Percentiles rank a stretch among this genome's conserved stretches.
Evolutionary conservation across 495 filamentous ascomycete species (phyloP).

Genomic region (Talaromyces thailandensis): DNA sequence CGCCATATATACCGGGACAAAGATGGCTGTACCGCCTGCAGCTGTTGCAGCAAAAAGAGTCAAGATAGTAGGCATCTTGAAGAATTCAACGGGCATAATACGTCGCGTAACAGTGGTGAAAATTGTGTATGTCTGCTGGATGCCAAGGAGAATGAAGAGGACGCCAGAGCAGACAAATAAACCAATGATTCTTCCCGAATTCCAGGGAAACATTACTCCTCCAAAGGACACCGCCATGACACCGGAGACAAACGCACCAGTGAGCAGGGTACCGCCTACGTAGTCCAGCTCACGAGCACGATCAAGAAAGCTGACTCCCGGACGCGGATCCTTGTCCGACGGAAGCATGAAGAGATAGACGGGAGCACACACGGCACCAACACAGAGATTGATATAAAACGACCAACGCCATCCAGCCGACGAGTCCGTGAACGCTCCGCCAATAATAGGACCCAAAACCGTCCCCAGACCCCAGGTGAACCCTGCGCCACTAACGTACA

Average conservation of each 20-base stretch:
- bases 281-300: constrained; percentile 28
- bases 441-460: constrained; percentile 50
- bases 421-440: constrained; percentile 51
- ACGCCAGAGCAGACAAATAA: constrained; percentile 38
- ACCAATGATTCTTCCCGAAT: constrained; percentile 37
- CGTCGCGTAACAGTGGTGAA: constrained; percentile 37
- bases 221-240: constrained; percentile 20
- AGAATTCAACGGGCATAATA: constrained; percentile 46
- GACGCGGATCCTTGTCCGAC: constrained; percentile 28
- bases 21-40: constrained; percentile 8
- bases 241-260: constrained; percentile 10
- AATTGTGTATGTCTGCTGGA: constrained; percentile 45
- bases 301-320: constrained; percentile 4
- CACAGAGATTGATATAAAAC: constrained; percentile 65
- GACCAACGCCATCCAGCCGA: constrained; percentile 53
- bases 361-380: constrained; percentile 43
- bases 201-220: constrained; percentile 25
- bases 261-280: constrained; percentile 13
- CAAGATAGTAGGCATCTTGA: constrained; percentile 23
- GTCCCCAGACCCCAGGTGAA: constrained; percentile 44
- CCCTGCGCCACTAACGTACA: constrained; percentile 23
- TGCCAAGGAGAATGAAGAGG: constrained; percentile 27
- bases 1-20: constrained; percentile 40
- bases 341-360: constrained; percentile 50
- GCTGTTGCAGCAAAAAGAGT: constrained; percentile 12